phyloP scores from a whole-genome alignment of 148 eudicot genomes.

The Polygonum maritimum region DNA sequence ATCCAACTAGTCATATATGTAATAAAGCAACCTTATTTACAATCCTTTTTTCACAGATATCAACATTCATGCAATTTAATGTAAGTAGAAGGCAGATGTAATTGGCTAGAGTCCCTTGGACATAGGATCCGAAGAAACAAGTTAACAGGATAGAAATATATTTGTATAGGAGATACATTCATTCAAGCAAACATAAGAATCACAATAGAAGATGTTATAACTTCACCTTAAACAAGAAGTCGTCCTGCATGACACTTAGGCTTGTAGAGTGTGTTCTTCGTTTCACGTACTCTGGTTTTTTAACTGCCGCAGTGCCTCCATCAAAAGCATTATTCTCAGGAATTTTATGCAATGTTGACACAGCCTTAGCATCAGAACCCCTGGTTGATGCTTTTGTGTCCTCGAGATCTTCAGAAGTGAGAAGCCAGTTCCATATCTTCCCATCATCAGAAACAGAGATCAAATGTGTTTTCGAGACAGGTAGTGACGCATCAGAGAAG shows the following conservation, averaged over 20 bases:
- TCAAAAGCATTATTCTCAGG: slow-evolving; percentile 17
- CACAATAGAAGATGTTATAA: neutral
- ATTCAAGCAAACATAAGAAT: slow-evolving; percentile 3
- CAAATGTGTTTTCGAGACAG: slow-evolving; percentile 66
- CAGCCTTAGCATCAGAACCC: slow-evolving; percentile 22
- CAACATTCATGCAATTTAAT: neutral
- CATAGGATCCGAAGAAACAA: neutral
- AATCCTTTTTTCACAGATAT: neutral
- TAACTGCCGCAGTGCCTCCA: slow-evolving; percentile 23
- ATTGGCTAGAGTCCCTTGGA: neutral
- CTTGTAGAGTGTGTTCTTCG: slow-evolving; percentile 25
- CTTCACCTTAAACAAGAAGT: slow-evolving; percentile 59
- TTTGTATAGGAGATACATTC: neutral
- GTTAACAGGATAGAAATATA: neutral
- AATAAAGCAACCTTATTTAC: neutral
- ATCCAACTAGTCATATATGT: neutral
- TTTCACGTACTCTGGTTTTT: slow-evolving; percentile 23
- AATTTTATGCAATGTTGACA: slow-evolving; percentile 17
- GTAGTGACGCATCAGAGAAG: slow-evolving; percentile 56
- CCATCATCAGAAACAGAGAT: slow-evolving; percentile 93
- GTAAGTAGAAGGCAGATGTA: neutral
- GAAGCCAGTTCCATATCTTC: slow-evolving; percentile 95
- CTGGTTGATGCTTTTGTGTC: slow-evolving; percentile 26
- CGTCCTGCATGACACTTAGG: slow-evolving; percentile 32
- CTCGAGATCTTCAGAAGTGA: slow-evolving; percentile 67